Percentiles rank a stretch among this genome's conserved stretches.
phyloP scores from a whole-genome alignment of 1,284 basidiomycete genomes.

The Papiliotrema fonsecae region DNA sequence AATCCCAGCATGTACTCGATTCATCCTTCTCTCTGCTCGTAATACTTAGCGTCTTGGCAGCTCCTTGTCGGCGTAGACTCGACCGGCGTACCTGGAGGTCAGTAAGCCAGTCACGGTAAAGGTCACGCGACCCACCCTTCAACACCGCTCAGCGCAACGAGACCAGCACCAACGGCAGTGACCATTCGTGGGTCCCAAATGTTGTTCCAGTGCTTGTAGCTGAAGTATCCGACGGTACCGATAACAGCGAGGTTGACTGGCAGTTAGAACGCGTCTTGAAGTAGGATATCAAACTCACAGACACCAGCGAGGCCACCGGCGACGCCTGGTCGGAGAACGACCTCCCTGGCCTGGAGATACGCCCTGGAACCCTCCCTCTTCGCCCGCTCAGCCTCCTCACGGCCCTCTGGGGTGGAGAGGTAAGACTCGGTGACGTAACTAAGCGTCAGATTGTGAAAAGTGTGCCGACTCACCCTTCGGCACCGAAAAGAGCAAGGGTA shows the following conservation, averaged over 20 bases:
- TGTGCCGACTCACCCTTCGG: conserved; percentile 52
- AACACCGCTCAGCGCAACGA: conserved; percentile 61
- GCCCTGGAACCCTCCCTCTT: conserved; percentile 60
- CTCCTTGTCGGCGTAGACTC: conserved; percentile 40
- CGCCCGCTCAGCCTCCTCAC: conserved; percentile 57
- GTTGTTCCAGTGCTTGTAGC: conserved; percentile 64
- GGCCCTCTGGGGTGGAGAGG: conserved; percentile 58
- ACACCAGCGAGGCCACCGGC: conserved; percentile 64
- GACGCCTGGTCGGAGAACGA: conserved; percentile 63
- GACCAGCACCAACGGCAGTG: conserved; percentile 59
- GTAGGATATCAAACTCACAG: conserved; percentile 49
- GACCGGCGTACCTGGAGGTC: conserved; percentile 28
- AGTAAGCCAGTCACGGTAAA: not conserved
- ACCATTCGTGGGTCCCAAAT: conserved; percentile 69
- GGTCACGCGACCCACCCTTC: conserved; percentile 58
- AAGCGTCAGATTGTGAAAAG: conserved; percentile 7
- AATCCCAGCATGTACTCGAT: too few species aligned
- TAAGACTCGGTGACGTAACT: conserved; percentile 61
- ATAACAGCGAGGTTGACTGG: conserved; percentile 66
- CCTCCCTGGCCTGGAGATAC: conserved; percentile 59
- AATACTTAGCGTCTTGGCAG: conserved; percentile 23
- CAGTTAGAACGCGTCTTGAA: not conserved
- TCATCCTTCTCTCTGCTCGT: too few species aligned
- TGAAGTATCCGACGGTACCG: conserved; percentile 63
- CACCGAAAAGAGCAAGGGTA: conserved; percentile 56